Evolutionary conservation across 345 rosid species (phyloP), one percentile per base, ranked within the genome.

Genomic region (Anacardium occidentale): DNA sequence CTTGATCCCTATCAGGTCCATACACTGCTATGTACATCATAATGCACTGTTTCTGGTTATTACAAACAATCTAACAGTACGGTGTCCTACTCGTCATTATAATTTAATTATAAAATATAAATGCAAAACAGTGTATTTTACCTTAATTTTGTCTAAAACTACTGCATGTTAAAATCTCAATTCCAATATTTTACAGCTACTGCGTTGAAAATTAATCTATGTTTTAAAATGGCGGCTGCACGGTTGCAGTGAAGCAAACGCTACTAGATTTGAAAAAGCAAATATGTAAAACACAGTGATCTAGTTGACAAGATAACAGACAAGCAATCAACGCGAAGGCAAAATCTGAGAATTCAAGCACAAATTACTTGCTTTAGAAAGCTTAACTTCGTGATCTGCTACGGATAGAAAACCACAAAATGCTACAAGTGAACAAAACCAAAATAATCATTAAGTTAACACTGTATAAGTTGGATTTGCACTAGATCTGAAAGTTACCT

Each of bases 401-500:
- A 9, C 37, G 42, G 54, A n/a, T 3, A 29, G 32, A 52, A 5
- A 76, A 47, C 18, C 54, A 45, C 17, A 37, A 64, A 25, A 34
- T 15, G 72, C 61, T 34, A 29, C 59, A 48, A 24, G 1, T 25
- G 13, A 59, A 47, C 12, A 42, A 12, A 24, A 56, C 8, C 59
- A 50, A 37, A 37, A n/a, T 45, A 57, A 66, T 53, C 58, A 54
- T 5, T 17, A 63, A 20, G 40, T 55, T 20, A 17, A 45, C 29
- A 68, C 58, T 29, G 64, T 34, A 59, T 13, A 12, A 48, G 68
- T 20, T 44, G 20, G 68, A 71, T 56, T 68, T 52, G 24, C 54
- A 54, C 76, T 81, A 89, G 97, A 91, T 91, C 94, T 91, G 87
- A 22, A 72, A 78, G 83, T 57, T 77, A 83, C 82, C 85, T 73